phyloP scores from a whole-genome alignment of 2,329 filamentous ascomycete genomes.

The Colletotrichum sp. region DNA sequence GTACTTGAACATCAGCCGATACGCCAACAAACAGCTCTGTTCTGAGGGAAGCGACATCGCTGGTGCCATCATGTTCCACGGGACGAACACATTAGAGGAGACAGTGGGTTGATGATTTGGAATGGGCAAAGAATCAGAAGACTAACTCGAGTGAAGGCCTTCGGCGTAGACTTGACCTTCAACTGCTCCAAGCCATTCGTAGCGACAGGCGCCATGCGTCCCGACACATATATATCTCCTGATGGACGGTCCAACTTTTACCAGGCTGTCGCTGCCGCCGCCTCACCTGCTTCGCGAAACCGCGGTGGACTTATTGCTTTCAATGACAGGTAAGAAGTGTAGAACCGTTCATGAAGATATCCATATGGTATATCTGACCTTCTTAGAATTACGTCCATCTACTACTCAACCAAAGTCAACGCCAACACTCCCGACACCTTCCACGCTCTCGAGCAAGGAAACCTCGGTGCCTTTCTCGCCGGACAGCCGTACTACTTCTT shows the following conservation, averaged over 20 bases:
- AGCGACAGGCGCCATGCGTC: conserved; percentile 59
- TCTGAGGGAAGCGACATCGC: conserved; percentile 31
- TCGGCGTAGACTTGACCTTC: conserved; percentile 57
- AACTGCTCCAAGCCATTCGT: conserved; percentile 59
- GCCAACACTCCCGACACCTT: conserved; percentile 61
- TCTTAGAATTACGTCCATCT: conserved; percentile 48
- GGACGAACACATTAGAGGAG: conserved; percentile 64
- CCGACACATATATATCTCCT: conserved; percentile 57
- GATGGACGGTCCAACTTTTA: conserved; percentile 60
- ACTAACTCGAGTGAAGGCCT: conserved; percentile 33
- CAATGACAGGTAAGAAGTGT: conserved; percentile 41
- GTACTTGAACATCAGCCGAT: conserved; percentile 35
- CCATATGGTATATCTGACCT: not conserved
- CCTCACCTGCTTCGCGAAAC: conserved; percentile 41
- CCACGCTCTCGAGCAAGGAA: conserved; percentile 52
- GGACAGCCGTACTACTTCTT: conserved; percentile 61
- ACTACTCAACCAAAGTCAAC: conserved; percentile 58
- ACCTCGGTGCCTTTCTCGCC: conserved; percentile 55
- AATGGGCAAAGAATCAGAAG: not conserved
- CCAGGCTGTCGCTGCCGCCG: conserved; percentile 55
- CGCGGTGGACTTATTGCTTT: conserved; percentile 56
- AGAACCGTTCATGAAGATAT: not conserved
- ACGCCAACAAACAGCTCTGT: conserved; percentile 36
- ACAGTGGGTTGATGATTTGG: conserved; percentile 31
- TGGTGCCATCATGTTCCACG: conserved; percentile 39